Evolutionary conservation across 163 green algal genomes (phyloP).

Genomic region (Scenedesmus sp.): DNA sequence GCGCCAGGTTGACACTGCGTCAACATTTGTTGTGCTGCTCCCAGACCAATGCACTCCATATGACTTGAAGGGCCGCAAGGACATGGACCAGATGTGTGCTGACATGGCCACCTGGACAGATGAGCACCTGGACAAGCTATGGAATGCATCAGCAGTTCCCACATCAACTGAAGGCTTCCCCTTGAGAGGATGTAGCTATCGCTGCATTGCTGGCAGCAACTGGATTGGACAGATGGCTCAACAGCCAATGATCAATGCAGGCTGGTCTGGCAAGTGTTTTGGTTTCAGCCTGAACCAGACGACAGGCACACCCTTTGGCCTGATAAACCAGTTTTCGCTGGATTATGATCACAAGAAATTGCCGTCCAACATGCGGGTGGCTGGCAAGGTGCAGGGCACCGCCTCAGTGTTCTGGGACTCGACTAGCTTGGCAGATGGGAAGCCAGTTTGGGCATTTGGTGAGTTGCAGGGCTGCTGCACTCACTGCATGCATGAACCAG

Average conservation of each 20-base stretch:
- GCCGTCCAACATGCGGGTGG: background rate
- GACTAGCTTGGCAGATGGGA: background rate
- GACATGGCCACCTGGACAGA: background rate
- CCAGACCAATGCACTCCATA: background rate
- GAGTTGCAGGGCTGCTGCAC: background rate
- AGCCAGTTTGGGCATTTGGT: background rate
- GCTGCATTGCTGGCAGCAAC: constrained; percentile 1
- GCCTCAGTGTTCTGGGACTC: background rate
- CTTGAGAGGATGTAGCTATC: background rate
- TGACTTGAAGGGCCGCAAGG: background rate
- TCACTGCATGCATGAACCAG: background rate
- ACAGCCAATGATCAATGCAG: background rate
- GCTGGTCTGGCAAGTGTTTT: constrained; percentile 12
- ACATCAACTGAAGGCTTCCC: background rate
- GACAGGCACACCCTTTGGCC: background rate
- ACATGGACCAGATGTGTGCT: constrained; percentile 6
- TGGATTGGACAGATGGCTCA: background rate
- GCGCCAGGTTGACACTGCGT: background rate
- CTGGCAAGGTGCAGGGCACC: background rate
- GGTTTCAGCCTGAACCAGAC: background rate
- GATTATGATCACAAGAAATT: background rate
- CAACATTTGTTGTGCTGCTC: background rate
- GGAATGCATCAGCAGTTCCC: background rate
- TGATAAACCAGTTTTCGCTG: background rate
- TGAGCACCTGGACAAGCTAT: background rate